Evolutionary conservation across 495 filamentous ascomycete species (phyloP), one percentile per base, ranked within the genome.

Genomic region (Talaromyces proteolyticus): DNA sequence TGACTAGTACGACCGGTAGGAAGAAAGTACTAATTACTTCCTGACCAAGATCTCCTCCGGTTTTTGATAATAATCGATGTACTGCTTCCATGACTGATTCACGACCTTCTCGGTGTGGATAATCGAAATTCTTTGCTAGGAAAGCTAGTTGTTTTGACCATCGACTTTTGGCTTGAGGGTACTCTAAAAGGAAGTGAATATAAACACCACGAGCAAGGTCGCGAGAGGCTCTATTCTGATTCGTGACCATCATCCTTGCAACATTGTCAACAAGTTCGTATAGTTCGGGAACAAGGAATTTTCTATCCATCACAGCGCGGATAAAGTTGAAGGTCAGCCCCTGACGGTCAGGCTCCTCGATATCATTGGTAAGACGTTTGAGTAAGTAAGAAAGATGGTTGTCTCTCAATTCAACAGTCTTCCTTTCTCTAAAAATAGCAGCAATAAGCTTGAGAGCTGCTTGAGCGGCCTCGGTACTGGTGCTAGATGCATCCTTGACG

Each of bases 241-340:
- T 96, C 20, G 87, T 96, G 50, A 98, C 88, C 91, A 97, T 95
- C 66, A 97, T 85, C n/a, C 75, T 80, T 20, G 88, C 87, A 25
- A 96, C 83, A 54, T 85, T 78, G 58, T 98, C 93, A 44, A 95
- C 78, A 12, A 87, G 82, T 56, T 97, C 91, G 64, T 97, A 98
- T 43, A 97, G 82, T 42, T 87, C 81, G 1, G 91, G 80, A 42
- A 94, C 89, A 49, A 95, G 74, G 43, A 96, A 73, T 64, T 88
- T 95, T 20, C 90, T 77, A 19, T 85, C 82, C 67, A 97, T 80
- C 37, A 97, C 81, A 1, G 87, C 85, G 43, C 87, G 81, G 22
- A 98, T 73, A 62, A 98, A 96, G 61, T 89, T 95, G 75, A 96
- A 98, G 0, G 88, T 88, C 29, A 92, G 76, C 48, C 93, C 90